Conservation (phyloP, 2,329 filamentous ascomycete genomes). For the Colletotrichum shisoi region DNA sequence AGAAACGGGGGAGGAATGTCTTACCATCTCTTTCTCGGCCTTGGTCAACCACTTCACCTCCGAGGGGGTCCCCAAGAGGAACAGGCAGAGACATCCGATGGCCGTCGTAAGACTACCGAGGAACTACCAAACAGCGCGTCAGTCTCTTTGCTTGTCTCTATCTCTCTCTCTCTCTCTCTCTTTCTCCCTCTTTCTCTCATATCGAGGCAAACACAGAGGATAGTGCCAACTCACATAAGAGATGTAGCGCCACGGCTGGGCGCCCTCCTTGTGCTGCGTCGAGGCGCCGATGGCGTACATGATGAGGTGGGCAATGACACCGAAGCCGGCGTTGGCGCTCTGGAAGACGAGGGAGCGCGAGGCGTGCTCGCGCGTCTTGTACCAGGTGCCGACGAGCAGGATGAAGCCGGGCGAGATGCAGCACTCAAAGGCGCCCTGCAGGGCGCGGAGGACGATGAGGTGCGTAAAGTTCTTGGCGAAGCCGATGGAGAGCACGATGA, state of each 20-base stretch:
- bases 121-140: conserved; percentile 41
- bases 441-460: conserved; percentile 47
- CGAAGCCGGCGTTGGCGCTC: conserved; percentile 47
- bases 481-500: conserved; percentile 50
- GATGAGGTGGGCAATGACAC: conserved; percentile 48
- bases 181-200: too few species aligned
- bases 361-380: conserved; percentile 49
- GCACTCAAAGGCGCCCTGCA: conserved; percentile 52
- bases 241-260: conserved; percentile 52
- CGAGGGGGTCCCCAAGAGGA: conserved; percentile 50
- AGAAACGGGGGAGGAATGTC: neutral
- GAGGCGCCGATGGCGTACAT: conserved; percentile 50
- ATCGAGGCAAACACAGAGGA: neutral
- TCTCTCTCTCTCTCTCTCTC: too few species aligned
- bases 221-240: conserved; percentile 45
- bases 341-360: conserved; percentile 32
- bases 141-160: too few species aligned
- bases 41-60: conserved; percentile 50
- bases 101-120: conserved; percentile 49
- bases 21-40: conserved; percentile 49
- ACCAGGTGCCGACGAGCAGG: conserved; percentile 50
- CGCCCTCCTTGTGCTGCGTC: conserved; percentile 43
- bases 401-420: conserved; percentile 52
- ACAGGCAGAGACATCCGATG: conserved; percentile 46
- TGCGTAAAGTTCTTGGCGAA: conserved; percentile 52